phyloP scores from a whole-genome alignment of 805 yeast species.

The Saccharomycopsis sp. region DNA sequence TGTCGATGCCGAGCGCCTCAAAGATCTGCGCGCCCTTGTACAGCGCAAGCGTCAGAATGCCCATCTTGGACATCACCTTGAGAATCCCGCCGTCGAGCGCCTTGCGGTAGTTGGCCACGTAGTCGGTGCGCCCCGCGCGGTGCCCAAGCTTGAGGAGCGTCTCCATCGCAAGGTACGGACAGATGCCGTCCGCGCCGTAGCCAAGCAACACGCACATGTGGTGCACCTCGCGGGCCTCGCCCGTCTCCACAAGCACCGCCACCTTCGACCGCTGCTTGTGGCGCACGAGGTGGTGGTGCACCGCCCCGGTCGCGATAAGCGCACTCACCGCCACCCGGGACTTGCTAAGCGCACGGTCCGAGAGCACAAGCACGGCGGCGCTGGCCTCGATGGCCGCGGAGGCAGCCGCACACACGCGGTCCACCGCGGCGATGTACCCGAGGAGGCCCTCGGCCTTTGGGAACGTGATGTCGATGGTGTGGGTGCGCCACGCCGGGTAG shows the following conservation, averaged over 20 bases:
- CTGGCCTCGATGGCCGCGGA: slow-evolving; percentile 74
- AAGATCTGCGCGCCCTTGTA: slow-evolving; percentile 98
- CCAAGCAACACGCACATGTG: slow-evolving; percentile 92
- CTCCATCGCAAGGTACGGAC: slow-evolving; percentile 91
- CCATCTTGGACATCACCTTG: slow-evolving; percentile 99
- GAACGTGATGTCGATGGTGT: slow-evolving; percentile 83
- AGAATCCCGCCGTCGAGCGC: slow-evolving; percentile 87
- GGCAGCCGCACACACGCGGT: slow-evolving; percentile 81
- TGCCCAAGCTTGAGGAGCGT: slow-evolving; percentile 80
- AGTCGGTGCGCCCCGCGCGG: slow-evolving; percentile 66
- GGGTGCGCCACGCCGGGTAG: slow-evolving; percentile 82
- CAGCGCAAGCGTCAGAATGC: slow-evolving; percentile 96
- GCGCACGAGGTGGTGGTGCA: slow-evolving; percentile 92
- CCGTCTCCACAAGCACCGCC: slow-evolving; percentile 86
- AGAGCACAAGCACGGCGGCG: slow-evolving; percentile 65
- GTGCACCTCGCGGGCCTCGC: slow-evolving; percentile 96
- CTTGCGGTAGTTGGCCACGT: slow-evolving; percentile 69
- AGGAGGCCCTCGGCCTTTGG: slow-evolving; percentile 72
- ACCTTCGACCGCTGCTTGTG: slow-evolving; percentile 95
- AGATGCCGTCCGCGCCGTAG: slow-evolving; percentile 94
- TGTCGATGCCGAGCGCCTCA: slow-evolving; percentile 94
- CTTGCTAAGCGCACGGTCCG: slow-evolving; percentile 59
- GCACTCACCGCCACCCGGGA: slow-evolving; percentile 78
- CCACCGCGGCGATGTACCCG: slow-evolving; percentile 81
- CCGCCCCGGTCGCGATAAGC: slow-evolving; percentile 90